A percentile compares a stretch with the other conserved stretches of the same genome.
Evolutionary conservation across 1,284 basidiomycete species (phyloP).

Genomic region (Cryptococcus depauperatus): DNA sequence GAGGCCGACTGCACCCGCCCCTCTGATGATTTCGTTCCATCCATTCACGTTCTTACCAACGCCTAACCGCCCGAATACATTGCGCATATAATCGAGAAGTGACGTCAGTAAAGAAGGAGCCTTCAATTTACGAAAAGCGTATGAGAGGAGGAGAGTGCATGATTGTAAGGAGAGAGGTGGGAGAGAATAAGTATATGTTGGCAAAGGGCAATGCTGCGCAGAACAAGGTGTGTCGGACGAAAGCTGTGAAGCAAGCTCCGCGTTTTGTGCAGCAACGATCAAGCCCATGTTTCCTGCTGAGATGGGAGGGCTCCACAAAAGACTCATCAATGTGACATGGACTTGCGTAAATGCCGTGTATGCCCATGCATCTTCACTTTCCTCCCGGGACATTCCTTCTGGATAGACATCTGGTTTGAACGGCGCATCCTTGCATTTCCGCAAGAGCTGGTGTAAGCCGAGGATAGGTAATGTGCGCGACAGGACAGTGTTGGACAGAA

Average conservation of each 20-base stretch:
- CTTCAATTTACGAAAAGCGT: conserved; percentile 24
- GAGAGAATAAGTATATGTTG: conserved; percentile 26
- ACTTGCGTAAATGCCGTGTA: conserved; percentile 43
- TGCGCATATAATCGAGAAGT: conserved; percentile 31
- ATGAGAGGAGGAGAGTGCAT: conserved; percentile 31
- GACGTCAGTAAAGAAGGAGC: conserved; percentile 18
- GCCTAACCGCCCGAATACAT: conserved; percentile 18
- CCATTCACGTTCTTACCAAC: conserved; percentile 8
- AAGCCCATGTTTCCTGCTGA: conserved; percentile 18
- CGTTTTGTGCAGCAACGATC: conserved; percentile 9
- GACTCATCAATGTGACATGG: conserved; percentile 39
- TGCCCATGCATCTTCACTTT: conserved; percentile 21
- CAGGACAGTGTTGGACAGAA: conserved; percentile 41
- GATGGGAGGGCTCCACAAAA: conserved; percentile 40
- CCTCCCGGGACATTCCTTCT: conserved; percentile 9
- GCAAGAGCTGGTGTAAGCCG: conserved; percentile 28
- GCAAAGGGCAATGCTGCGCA: background rate
- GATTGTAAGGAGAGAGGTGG: conserved; percentile 30
- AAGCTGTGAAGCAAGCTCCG: background rate
- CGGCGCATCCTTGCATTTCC: conserved; percentile 26
- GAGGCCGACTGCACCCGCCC: conserved; percentile 11
- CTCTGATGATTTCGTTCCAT: conserved; percentile 17
- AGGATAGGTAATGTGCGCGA: conserved; percentile 41
- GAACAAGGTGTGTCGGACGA: background rate
- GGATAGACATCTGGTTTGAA: conserved; percentile 37